Percentiles rank a stretch among this genome's conserved stretches.
Conservation (phyloP, 371 early-diverging fungal species). For the Apophysomyces elegans region DNA sequence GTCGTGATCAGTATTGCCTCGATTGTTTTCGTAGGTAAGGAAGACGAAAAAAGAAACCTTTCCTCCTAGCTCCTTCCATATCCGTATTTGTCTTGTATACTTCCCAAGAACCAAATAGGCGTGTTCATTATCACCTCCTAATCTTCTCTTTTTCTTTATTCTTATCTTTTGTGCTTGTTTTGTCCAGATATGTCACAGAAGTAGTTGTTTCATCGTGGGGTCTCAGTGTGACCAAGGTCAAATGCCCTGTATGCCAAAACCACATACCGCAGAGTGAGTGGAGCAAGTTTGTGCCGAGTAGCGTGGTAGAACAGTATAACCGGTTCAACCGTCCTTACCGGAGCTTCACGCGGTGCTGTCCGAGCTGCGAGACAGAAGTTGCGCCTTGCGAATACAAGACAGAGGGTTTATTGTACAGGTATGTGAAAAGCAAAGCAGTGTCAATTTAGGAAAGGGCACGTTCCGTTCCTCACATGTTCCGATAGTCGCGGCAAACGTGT, state of each 20-base stretch:
- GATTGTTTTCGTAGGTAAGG: conserved; percentile 66
- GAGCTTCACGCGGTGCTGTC: conserved; percentile 63
- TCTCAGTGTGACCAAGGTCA: conserved; percentile 65
- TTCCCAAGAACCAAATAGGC: no score
- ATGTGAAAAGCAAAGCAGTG: no score
- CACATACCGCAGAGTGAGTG: conserved; percentile 64
- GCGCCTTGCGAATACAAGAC: conserved; percentile 40
- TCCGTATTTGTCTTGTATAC: no score
- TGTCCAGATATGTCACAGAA: conserved; percentile 64
- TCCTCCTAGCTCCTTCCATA: not conserved
- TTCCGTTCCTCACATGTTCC: not conserved
- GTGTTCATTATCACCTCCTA: not conserved
- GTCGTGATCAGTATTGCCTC: conserved; percentile 70
- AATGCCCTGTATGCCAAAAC: conserved; percentile 63
- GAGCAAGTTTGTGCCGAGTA: conserved; percentile 51
- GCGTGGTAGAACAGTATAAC: conserved; percentile 53
- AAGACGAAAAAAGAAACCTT: not conserved
- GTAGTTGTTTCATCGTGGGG: conserved; percentile 75
- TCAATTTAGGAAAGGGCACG: no score
- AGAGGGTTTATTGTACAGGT: not conserved
- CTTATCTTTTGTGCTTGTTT: not conserved
- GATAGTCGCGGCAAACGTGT: conserved; percentile 11
- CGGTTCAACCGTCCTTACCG: conserved; percentile 71
- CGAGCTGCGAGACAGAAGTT: conserved; percentile 62
- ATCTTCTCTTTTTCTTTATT: not conserved